phyloP scores from a whole-genome alignment of 2,329 filamentous ascomycete species.

The Aspergillus terreus region DNA sequence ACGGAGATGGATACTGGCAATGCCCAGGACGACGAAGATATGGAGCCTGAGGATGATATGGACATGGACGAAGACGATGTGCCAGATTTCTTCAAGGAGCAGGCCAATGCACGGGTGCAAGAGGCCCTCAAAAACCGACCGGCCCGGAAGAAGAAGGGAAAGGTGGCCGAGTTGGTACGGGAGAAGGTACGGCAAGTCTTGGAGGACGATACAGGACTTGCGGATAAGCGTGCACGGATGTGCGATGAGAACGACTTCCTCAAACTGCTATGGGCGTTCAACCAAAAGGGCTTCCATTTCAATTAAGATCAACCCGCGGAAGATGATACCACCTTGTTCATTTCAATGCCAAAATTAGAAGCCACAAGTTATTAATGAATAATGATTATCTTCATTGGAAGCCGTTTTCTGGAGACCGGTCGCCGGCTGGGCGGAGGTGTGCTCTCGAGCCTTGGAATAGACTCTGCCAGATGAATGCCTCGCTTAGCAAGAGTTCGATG shows the following conservation, averaged over 20 bases:
- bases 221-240: slow-evolving; percentile 76
- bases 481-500: slow-evolving; percentile 89
- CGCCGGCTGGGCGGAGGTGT: slow-evolving; percentile 58
- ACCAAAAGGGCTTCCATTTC: slow-evolving; percentile 91
- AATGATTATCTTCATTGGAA: slow-evolving; percentile 33
- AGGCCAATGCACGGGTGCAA: slow-evolving; percentile 29
- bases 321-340: slow-evolving; percentile 5
- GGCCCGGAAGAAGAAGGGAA: slow-evolving; percentile 69
- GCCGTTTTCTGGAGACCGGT: slow-evolving; percentile 31
- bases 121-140: slow-evolving; percentile 47
- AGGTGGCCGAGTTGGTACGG: slow-evolving; percentile 75
- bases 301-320: slow-evolving; percentile 45
- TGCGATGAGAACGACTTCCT: slow-evolving; percentile 94
- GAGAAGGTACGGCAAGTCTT: slow-evolving; percentile 84
- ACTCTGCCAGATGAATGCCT: slow-evolving; percentile 98
- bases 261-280: slow-evolving; percentile 76
- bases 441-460: slow-evolving; percentile 92
- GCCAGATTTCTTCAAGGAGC: slow-evolving; percentile 80
- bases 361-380: slow-evolving; percentile 24
- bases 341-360: slow-evolving; percentile 10
- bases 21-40: slow-evolving; percentile 34
- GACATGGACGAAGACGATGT: slow-evolving; percentile 60
- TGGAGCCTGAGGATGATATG: slow-evolving; percentile 51
- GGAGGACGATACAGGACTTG: slow-evolving; percentile 72
- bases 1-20: slow-evolving; percentile 36